Conservation (phyloP, 2,329 filamentous ascomycete genomes). For the Myriosclerotinia scirpicola region DNA sequence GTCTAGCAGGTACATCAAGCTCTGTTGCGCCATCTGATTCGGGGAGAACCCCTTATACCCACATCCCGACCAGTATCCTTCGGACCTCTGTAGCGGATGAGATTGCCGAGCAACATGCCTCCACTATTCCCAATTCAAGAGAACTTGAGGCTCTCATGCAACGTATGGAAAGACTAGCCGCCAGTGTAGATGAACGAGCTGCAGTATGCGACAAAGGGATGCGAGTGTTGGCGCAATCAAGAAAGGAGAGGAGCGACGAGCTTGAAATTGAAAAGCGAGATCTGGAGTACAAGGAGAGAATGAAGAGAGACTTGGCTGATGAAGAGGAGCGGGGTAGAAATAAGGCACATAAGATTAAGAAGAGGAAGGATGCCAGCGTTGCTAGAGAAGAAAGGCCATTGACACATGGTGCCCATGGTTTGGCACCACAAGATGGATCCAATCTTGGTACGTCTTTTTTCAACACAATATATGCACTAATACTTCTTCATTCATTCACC, state of each 20-base stretch:
- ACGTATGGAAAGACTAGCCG: slow-evolving; percentile 62
- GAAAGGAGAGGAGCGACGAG: slow-evolving; percentile 62
- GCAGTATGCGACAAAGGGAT: slow-evolving; percentile 71
- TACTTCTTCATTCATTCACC: background rate
- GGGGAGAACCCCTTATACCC: slow-evolving; percentile 64
- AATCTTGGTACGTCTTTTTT: slow-evolving; percentile 50
- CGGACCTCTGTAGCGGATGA: slow-evolving; percentile 61
- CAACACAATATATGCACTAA: background rate
- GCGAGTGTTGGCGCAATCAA: slow-evolving; percentile 64
- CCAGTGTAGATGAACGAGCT: slow-evolving; percentile 66
- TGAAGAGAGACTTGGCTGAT: slow-evolving; percentile 49
- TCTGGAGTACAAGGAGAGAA: slow-evolving; percentile 45
- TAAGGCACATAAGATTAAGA: slow-evolving; percentile 69
- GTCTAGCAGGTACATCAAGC: slow-evolving; percentile 42
- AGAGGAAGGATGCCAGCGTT: slow-evolving; percentile 69
- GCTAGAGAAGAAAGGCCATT: slow-evolving; percentile 60
- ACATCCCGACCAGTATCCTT: slow-evolving; percentile 59
- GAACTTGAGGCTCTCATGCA: slow-evolving; percentile 63
- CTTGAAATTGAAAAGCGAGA: slow-evolving; percentile 47
- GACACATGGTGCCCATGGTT: slow-evolving; percentile 61
- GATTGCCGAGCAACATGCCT: slow-evolving; percentile 62
- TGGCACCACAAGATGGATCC: slow-evolving; percentile 64
- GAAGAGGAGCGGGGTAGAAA: slow-evolving; percentile 48
- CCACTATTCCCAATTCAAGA: slow-evolving; percentile 61
- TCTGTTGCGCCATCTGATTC: slow-evolving; percentile 50